Base-by-base conservation (phyloP, 176 grass and related monocot species). In the Musa schizocarpa region DNA sequence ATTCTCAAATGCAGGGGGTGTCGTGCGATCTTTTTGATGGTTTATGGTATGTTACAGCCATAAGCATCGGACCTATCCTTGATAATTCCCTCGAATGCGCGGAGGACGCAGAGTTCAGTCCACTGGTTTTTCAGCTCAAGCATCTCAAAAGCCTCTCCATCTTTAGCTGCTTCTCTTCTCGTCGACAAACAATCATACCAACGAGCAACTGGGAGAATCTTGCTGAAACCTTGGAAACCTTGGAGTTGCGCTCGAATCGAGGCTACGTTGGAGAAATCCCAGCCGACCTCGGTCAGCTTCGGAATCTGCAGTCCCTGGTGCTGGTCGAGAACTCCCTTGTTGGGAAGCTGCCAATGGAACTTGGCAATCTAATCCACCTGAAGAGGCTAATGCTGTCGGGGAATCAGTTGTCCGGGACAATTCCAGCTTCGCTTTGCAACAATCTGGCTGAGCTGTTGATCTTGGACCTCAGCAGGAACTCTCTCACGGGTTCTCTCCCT, bases 21-120 rank as follows among this genome's bases (percentile, higher is more conserved):
- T 90, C 89, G 84, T 96, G 93, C 86, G 93, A 96, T 9, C 53
- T 96, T 51, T 92, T 92, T 65, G 81, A 90, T 80, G 93, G 89
- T 2, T 1, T 92, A 63, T 96, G 93, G 93, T 88, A 96, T 81
- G 81, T 91, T 53, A 90, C 93, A 0, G 75, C 70, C 61, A 64
- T 96, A 2, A 84, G 65, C 89, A 88, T 96, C 43, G 93, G 93
- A 14, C 93, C 93, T 9, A 87, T 90, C 5, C 89, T 96, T 0
- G 93, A 96, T 68, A 96, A 96, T 81, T 96, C 93, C 8, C 81
- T 96, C 20, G 79, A 83, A 65, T 96, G 93, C 72, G 61, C 78
- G 0, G n/a, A 72, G 0, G 87, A 81, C 48, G 89, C 87, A 75
- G 80, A 78, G 20, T 96, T 96, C 73, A 85, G 58, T 17, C 21